phyloP scores from a whole-genome alignment of 768 basidiomycete species.

The Termitomyces sp. region DNA sequence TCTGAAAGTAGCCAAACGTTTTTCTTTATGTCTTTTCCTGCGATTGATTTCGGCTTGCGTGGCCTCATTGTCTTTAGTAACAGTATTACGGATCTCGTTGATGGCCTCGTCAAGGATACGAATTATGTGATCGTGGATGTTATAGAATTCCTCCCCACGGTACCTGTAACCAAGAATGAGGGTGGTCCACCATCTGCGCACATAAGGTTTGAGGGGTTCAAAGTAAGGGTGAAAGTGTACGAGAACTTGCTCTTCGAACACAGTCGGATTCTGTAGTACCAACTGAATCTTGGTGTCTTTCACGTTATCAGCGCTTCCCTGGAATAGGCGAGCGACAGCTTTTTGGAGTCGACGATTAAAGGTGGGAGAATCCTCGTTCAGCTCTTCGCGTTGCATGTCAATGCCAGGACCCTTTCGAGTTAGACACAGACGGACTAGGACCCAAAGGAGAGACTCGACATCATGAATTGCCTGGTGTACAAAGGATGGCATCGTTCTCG shows the following conservation, averaged over 20 bases:
- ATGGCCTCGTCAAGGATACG: not conserved
- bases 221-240: too few relatives aligned
- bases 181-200: too few relatives aligned
- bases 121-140: not conserved
- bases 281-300: too few relatives aligned
- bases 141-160: too few relatives aligned
- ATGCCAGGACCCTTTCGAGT: conserved; percentile 18
- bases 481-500: not conserved
- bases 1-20: not conserved
- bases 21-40: not conserved
- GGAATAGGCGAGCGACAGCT: too few relatives aligned
- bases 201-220: too few relatives aligned
- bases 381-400: not conserved
- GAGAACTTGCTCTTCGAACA: too few relatives aligned
- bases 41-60: not conserved
- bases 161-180: too few relatives aligned
- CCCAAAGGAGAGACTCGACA: conserved; percentile 24
- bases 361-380: not conserved
- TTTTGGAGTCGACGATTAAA: not conserved
- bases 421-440: conserved; percentile 19
- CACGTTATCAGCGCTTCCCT: too few relatives aligned
- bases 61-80: not conserved
- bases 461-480: conserved; percentile 14
- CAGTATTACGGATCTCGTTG: not conserved
- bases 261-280: too few relatives aligned